Evolutionary conservation across 1,284 basidiomycete species (phyloP).

Genomic region (Cerioporus squamosus): DNA sequence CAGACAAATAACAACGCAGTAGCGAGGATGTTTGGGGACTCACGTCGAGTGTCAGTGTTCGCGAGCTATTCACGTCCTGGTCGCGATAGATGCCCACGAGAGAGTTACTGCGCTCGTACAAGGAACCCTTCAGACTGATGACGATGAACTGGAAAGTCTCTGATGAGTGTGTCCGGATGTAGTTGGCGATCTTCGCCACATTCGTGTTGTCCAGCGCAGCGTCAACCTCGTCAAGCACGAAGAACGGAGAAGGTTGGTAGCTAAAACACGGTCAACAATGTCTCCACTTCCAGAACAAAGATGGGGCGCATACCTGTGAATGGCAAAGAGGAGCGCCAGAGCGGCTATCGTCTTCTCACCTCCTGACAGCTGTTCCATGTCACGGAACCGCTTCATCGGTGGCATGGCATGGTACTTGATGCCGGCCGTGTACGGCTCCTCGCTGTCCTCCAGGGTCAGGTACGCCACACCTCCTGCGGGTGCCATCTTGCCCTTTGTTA

Average conservation of each 20-base stretch:
- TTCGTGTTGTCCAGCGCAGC: slow-evolving; percentile 97
- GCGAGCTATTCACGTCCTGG: slow-evolving; percentile 91
- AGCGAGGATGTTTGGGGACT: slow-evolving; percentile 38
- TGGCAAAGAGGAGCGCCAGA: slow-evolving; percentile 92
- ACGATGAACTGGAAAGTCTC: slow-evolving; percentile 94
- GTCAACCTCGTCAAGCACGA: slow-evolving; percentile 98
- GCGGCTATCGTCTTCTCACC: slow-evolving; percentile 99
- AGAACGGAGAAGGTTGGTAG: slow-evolving; percentile 98
- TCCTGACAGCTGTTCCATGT: slow-evolving; percentile 98
- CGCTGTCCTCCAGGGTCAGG: slow-evolving; percentile 92
- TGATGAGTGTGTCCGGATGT: slow-evolving; percentile 82
- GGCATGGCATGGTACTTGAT: slow-evolving; percentile 99
- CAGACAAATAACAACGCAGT: background rate
- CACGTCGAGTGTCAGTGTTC: slow-evolving; percentile 89
- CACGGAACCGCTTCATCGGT: slow-evolving; percentile 98
- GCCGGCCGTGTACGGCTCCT: slow-evolving; percentile 95
- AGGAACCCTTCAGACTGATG: slow-evolving; percentile 90
- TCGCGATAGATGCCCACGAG: slow-evolving; percentile 95
- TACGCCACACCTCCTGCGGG: slow-evolving; percentile 98
- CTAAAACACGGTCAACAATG: slow-evolving; percentile 44
- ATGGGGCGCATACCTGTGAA: slow-evolving; percentile 73
- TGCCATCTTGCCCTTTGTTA: slow-evolving; percentile 92
- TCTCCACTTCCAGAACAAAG: too few species aligned
- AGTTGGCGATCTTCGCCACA: slow-evolving; percentile 91
- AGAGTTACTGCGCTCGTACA: slow-evolving; percentile 91